Base-by-base conservation (phyloP, 352 stramenopile species). In the Phytophthora hibernalis region DNA sequence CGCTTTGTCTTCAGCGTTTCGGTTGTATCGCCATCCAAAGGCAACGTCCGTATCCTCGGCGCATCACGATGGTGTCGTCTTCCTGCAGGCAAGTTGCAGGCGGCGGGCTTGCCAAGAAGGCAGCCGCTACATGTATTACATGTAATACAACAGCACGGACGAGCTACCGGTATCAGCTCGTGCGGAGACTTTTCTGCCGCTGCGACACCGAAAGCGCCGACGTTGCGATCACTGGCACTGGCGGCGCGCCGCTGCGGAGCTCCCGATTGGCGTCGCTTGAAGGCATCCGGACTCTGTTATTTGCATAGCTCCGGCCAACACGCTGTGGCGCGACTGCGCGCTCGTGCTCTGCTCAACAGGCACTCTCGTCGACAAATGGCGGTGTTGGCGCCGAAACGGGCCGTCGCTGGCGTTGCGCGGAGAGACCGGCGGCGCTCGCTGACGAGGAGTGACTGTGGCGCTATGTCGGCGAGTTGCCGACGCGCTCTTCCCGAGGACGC, bases 241-340 rank as follows among this genome's bases (percentile, higher is more conserved):
- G n/a, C 16, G 52, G n/a, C 53, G 31, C 53, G 60, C 26, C 54
- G 45, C 45, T 59, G 54, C 6, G 26, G n/a, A 33, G 53, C 28
- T 10, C 16, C 50, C 43, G 30, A 56, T 67, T 72, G 56, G 48
- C n/a, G 44, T 7, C 28, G 58, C 37, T 22, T 38, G 40, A 42
- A 61, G 43, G 40, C 45, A 65, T 65, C 28, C 47, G 16, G 53
- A 61, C 44, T 43, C 54, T 73, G 65, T 73, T 65, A 73, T 73
- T 65, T 73, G 60, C 65, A 73, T 65, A 73, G 60, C 65, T 72
- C 50, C 37, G 37, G 50, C 42, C 38, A 71, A 67, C 64, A 68
- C 64, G 49, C n/a, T n/a, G n/a, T n/a, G 11, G 49, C 21, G 48
- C 55, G 65, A 65, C 66, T 70, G 31, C 22, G 62, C 55, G 43